phyloP scores from a whole-genome alignment of 805 yeast species.

The Zygoascus bituminiphila region DNA sequence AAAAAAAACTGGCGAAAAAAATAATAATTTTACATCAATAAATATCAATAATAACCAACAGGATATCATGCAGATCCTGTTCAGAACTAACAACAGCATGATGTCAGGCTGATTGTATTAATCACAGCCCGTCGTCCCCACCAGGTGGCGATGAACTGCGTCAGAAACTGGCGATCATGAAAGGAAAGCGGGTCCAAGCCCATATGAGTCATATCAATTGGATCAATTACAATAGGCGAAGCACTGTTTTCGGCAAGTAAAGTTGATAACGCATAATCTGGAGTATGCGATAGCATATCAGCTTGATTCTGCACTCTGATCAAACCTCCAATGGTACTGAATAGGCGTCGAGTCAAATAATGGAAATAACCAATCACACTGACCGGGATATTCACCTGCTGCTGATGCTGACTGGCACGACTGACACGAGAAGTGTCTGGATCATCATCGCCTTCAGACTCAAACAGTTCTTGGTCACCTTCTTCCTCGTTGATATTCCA shows the following conservation, averaged over 20 bases:
- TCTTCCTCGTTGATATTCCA: not conserved
- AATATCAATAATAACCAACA: not conserved
- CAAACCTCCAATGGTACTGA: conserved; percentile 31
- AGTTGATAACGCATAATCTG: not conserved
- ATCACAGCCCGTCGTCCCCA: conserved; percentile 40
- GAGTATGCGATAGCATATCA: not conserved
- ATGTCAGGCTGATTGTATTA: conserved; percentile 10
- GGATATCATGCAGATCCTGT: not conserved
- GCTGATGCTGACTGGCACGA: conserved; percentile 12
- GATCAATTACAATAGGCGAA: conserved; percentile 27
- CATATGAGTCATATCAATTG: conserved; percentile 45
- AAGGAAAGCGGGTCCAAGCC: conserved; percentile 48
- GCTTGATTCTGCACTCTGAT: not conserved
- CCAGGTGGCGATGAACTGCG: conserved; percentile 38
- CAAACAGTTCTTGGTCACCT: conserved; percentile 7
- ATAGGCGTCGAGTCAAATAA: conserved; percentile 37
- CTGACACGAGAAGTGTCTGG: not conserved
- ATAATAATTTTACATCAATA: not conserved
- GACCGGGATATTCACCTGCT: conserved; percentile 14
- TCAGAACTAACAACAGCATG: conserved; percentile 1
- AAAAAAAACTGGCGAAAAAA: not conserved
- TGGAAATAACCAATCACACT: conserved; percentile 46
- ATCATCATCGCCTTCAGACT: conserved; percentile 5
- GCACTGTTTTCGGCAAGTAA: conserved; percentile 1
- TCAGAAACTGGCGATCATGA: conserved; percentile 39